Conservation (phyloP, 1,284 basidiomycete genomes). For the Rhodotorula sp. region DNA sequence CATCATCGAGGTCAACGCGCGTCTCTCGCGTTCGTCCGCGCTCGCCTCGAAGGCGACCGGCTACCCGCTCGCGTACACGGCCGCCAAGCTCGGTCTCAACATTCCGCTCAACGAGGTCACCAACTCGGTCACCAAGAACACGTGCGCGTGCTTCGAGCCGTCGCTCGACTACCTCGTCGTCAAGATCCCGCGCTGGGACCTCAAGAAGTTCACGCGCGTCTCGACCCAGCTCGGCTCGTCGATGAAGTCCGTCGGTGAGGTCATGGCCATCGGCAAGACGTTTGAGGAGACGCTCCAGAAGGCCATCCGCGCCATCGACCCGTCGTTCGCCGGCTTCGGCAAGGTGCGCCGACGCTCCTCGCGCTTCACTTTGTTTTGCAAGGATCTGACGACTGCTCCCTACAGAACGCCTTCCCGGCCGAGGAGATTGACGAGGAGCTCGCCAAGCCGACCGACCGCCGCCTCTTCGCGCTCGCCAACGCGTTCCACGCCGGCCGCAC, state of each 20-base stretch:
- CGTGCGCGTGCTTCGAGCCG: slow-evolving; percentile 98
- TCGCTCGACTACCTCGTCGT: slow-evolving; percentile 96
- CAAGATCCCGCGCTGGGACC: slow-evolving; percentile 98
- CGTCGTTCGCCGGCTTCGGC: slow-evolving; percentile 88
- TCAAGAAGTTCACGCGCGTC: slow-evolving; percentile 95
- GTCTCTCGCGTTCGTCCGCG: slow-evolving; percentile 95
- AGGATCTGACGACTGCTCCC: background rate
- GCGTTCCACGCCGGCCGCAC: slow-evolving; percentile 87
- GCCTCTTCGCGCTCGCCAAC: slow-evolving; percentile 85
- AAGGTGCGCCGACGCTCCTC: slow-evolving; percentile 58
- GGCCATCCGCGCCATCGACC: slow-evolving; percentile 94
- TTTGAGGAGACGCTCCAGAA: slow-evolving; percentile 99
- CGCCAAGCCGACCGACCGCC: slow-evolving; percentile 83
- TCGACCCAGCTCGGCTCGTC: slow-evolving; percentile 82
- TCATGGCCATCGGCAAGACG: slow-evolving; percentile 97
- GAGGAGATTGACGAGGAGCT: slow-evolving; percentile 83
- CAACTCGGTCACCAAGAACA: slow-evolving; percentile 95
- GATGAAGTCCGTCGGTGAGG: slow-evolving; percentile 99
- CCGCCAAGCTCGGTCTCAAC: slow-evolving; percentile 93
- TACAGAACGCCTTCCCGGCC: slow-evolving; percentile 60
- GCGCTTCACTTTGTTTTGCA: background rate
- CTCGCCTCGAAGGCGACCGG: slow-evolving; percentile 98
- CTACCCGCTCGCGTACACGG: slow-evolving; percentile 97
- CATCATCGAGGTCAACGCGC: slow-evolving; percentile 99
- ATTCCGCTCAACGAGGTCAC: slow-evolving; percentile 97